phyloP scores from a whole-genome alignment of 78 protist species.

The Chrysochromulina parva region DNA sequence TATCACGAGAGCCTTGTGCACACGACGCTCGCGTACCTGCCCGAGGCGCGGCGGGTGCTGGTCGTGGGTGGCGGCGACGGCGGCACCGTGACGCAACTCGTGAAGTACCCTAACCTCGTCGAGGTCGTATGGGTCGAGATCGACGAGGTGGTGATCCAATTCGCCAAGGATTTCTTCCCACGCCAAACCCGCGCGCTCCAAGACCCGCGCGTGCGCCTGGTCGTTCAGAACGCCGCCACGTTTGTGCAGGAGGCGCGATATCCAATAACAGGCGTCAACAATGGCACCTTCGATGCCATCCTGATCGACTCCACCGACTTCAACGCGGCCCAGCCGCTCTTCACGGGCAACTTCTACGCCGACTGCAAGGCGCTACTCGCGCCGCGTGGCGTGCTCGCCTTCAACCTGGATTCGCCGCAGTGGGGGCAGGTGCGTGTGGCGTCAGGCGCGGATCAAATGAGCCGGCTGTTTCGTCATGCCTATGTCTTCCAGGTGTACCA shows the following conservation, averaged over 20 bases:
- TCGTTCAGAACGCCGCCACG: not conserved
- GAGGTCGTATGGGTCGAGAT: conserved; percentile 15
- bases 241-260: not conserved
- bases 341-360: not conserved
- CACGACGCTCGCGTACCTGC: not conserved
- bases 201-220: conserved; percentile 1
- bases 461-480: not conserved
- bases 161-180: not conserved
- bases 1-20: conserved; percentile 39
- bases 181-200: not conserved
- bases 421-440: conserved; percentile 12
- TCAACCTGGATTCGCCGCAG: conserved; percentile 24
- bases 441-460: not conserved
- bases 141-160: not conserved
- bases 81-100: not conserved
- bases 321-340: conserved; percentile 23
- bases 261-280: not conserved
- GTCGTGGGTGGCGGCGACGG: conserved; percentile 46
- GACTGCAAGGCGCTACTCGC: not conserved
- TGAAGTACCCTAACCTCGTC: not conserved
- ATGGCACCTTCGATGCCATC: not conserved
- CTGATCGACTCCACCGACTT: conserved; percentile 38
- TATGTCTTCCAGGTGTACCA: not conserved
- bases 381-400: not conserved
- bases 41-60: not conserved